phyloP scores from a whole-genome alignment of 768 basidiomycete genomes.

The Hortiboletus campestris region DNA sequence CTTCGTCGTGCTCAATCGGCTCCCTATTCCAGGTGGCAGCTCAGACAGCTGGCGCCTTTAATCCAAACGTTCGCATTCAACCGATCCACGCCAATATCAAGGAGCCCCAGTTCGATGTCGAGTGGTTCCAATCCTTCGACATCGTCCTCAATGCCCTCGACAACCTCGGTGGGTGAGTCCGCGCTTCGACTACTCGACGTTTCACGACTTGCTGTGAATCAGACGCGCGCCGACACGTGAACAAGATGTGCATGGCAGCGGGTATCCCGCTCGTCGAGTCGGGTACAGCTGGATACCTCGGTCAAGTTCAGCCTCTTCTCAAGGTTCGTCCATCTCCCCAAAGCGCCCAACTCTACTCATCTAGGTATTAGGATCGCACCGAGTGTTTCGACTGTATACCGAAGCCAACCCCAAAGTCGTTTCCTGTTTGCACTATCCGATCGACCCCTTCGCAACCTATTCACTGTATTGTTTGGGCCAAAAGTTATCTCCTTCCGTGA shows the following conservation, averaged over 20 bases:
- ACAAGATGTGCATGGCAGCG: slow-evolving; percentile 96
- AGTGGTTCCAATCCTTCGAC: slow-evolving; percentile 89
- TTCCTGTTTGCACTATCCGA: slow-evolving; percentile 96
- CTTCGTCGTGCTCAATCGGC: not conserved
- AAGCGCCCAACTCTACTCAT: not conserved
- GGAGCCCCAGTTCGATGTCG: slow-evolving; percentile 82
- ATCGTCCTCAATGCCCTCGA: slow-evolving; percentile 95
- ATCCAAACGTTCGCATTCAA: slow-evolving; percentile 81
- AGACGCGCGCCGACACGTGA: slow-evolving; percentile 95
- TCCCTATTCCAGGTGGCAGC: slow-evolving; percentile 62
- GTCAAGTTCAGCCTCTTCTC: slow-evolving; percentile 92
- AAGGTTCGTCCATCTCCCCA: slow-evolving; percentile 50
- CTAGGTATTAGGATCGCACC: slow-evolving; percentile 60
- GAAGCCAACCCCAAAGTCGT: slow-evolving; percentile 90
- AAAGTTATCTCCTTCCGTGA: slow-evolving; percentile 91
- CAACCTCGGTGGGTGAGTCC: slow-evolving; percentile 73
- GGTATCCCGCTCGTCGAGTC: slow-evolving; percentile 90
- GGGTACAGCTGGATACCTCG: slow-evolving; percentile 94
- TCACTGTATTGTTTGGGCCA: slow-evolving; percentile 99
- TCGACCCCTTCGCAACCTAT: slow-evolving; percentile 97
- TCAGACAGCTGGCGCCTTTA: slow-evolving; percentile 78
- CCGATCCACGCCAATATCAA: slow-evolving; percentile 97
- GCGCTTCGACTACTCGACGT: not conserved
- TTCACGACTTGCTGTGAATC: not conserved
- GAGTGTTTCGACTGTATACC: slow-evolving; percentile 98